Conservation (phyloP, 441 rosid species). For the Cnidoscolus chayamansa region DNA sequence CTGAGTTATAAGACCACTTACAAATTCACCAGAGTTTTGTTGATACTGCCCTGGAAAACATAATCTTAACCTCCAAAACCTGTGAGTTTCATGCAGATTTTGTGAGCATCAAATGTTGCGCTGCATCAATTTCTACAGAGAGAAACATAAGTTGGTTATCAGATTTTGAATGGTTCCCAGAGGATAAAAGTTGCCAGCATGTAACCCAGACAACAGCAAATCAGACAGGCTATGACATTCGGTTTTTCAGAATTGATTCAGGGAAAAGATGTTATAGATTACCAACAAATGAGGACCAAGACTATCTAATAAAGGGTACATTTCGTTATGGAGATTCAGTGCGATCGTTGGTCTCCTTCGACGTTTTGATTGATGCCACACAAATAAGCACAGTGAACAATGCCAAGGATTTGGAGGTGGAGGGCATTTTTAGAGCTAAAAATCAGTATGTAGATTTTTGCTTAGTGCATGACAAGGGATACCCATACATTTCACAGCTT, state of each 20-base stretch:
- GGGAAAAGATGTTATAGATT: constrained; percentile 59
- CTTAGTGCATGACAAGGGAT: constrained; percentile 37
- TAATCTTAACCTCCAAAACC: background rate
- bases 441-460: constrained; percentile 41
- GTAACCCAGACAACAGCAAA: constrained; percentile 24
- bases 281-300: constrained; percentile 30
- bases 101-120: constrained; percentile 61
- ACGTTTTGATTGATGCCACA: constrained; percentile 42
- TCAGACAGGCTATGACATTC: constrained; percentile 23
- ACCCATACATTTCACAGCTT: constrained; percentile 50
- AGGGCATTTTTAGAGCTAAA: constrained; percentile 48
- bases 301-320: constrained; percentile 48
- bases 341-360: constrained; percentile 20
- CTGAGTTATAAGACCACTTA: background rate
- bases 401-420: constrained; percentile 30
- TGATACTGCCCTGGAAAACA: background rate
- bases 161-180: constrained; percentile 44
- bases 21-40: background rate
- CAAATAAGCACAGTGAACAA: constrained; percentile 36
- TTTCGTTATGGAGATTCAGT: constrained; percentile 31
- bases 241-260: constrained; percentile 34
- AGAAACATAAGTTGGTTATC: constrained; percentile 35
- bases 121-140: constrained; percentile 31
- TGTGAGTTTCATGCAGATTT: constrained; percentile 38
- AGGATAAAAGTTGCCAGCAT: constrained; percentile 29